These are phyloP conservation scores for Taxawa tesnikishii DNA, from an alignment of 2,329 filamentous ascomycete species.

Conservation along the genomic window DNA sequence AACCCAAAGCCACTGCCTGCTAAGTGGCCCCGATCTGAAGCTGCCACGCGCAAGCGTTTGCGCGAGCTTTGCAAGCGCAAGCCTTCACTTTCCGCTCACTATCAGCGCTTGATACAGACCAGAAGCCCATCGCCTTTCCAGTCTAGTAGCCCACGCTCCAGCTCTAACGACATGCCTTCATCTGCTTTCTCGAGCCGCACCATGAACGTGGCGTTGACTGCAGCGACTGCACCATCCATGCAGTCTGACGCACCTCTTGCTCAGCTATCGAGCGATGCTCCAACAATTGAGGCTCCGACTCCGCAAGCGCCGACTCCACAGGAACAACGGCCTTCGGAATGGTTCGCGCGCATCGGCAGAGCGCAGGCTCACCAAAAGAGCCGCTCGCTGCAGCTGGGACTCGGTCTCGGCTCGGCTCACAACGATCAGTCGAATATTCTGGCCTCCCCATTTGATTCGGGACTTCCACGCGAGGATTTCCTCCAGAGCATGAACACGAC, in stretches of 20 bases:
- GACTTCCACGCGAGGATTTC: slow-evolving; percentile 14
- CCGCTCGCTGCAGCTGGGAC: slow-evolving; percentile 34
- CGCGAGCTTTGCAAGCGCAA: slow-evolving; percentile 49
- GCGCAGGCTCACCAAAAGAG: slow-evolving; percentile 40
- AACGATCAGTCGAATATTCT: slow-evolving; percentile 14
- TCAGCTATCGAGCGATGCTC: slow-evolving; percentile 28
- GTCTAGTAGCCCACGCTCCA: slow-evolving; percentile 17
- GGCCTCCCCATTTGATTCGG: slow-evolving; percentile 31
- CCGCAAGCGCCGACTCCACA: slow-evolving; percentile 14
- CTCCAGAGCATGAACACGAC: slow-evolving; percentile 20
- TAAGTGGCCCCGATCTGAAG: slow-evolving; percentile 46
- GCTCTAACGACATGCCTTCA: slow-evolving; percentile 10
- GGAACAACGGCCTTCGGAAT: slow-evolving; percentile 21
- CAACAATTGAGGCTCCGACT: too few species aligned
- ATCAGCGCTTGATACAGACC: slow-evolving; percentile 48
- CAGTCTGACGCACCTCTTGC: slow-evolving; percentile 35
- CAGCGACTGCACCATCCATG: slow-evolving; percentile 40
- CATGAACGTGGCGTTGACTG: slow-evolving; percentile 38
- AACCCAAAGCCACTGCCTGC: slow-evolving; percentile 13
- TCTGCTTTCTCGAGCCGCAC: slow-evolving; percentile 34
- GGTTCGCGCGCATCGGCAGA: slow-evolving; percentile 28
- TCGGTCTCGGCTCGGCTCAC: slow-evolving; percentile 23
- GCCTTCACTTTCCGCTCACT: slow-evolving; percentile 50
- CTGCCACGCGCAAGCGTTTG: slow-evolving; percentile 45
- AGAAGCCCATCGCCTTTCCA: slow-evolving; percentile 48